Base-by-base conservation (phyloP, 768 basidiomycete genomes). In the Pholiota conissans region DNA sequence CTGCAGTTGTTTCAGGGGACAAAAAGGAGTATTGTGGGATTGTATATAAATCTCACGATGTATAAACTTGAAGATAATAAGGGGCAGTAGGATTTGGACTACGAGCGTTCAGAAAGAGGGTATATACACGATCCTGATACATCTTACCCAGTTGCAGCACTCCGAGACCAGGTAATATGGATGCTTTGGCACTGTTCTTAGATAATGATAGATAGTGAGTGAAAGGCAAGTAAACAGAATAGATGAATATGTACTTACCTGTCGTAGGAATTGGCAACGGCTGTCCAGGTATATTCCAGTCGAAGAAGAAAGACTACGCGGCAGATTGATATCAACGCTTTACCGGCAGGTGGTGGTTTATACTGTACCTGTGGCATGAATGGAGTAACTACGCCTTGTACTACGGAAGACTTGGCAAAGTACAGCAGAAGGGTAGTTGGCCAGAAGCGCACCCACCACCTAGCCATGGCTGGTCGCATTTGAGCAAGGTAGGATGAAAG, bases 11-110 rank as follows among this genome's bases (percentile, higher is more conserved):
- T 29, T 35, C 30, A 35, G 35, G 3, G 7, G 37, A 28, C 18
- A 34, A 5, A 49, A 14, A 32, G 30, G 30, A 13, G 6, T 32
- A 13, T 32, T 13, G 24, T 29, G 28, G 39, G 22, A 39, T 18
- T 7, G 32, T 18, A 39, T 39, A n/a, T 18, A 13, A n/a, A 49
- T 72, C 84, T 67, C 56, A 85, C 85, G 84, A 85, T 13, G 84
- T 82, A 64, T 83, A 86, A 8, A 86, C 74, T 63, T 84, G 82
- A 3, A 87, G 78, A 64, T 70, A 82, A 66, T 85, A 86, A 14
- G 85, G 85, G 4, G 83, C 76, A 5, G 68, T 69, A 3, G 83
- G 82, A 61, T 81, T 79, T 7, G 83, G 84, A 5, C 85, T 87
- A 50, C 18, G 11, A 20, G 20, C 7, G 28, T n/a, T 60, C 1